Evolutionary conservation across 805 yeast species (phyloP).

Genomic region (Hemisphaericaspora nanyangensis): DNA sequence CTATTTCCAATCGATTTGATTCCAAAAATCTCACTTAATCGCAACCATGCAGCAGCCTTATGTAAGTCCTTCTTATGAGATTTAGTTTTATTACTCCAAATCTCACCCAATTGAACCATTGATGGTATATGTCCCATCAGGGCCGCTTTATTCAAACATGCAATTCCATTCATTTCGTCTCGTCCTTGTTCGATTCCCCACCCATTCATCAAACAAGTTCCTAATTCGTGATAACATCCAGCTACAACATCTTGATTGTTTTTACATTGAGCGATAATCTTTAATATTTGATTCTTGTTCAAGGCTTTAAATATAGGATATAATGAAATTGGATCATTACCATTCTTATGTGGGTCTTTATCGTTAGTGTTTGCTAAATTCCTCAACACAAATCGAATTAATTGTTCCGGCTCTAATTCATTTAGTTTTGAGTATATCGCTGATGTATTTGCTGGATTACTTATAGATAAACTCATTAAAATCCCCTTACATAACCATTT

Average conservation of each 20-base stretch:
- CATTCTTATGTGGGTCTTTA: slow-evolving; percentile 13
- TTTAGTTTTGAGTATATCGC: slow-evolving; percentile 22
- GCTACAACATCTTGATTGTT: slow-evolving; percentile 42
- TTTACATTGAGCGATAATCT: slow-evolving; percentile 29
- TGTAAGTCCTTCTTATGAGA: slow-evolving; percentile 52
- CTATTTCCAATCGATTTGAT: slow-evolving; percentile 60
- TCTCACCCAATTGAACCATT: slow-evolving; percentile 62
- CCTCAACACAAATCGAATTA: slow-evolving; percentile 21
- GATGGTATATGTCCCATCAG: slow-evolving; percentile 66
- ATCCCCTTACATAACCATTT: slow-evolving; percentile 56
- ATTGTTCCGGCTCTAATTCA: slow-evolving; percentile 24
- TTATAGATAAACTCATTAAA: slow-evolving; percentile 11
- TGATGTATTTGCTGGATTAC: slow-evolving; percentile 8
- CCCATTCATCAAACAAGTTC: slow-evolving; percentile 52
- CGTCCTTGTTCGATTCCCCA: slow-evolving; percentile 47
- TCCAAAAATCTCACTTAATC: slow-evolving; percentile 62
- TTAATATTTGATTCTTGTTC: slow-evolving; percentile 21
- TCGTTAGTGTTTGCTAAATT: slow-evolving; percentile 16
- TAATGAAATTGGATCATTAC: slow-evolving; percentile 24
- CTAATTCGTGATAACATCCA: slow-evolving; percentile 58
- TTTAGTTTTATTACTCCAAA: slow-evolving; percentile 60
- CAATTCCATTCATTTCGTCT: slow-evolving; percentile 56
- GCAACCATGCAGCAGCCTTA: slow-evolving; percentile 67
- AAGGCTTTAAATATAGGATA: slow-evolving; percentile 21
- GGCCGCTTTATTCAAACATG: slow-evolving; percentile 60